Evolutionary conservation across 1,284 basidiomycete species (phyloP).

Genomic region (Inonotus hispidus): DNA sequence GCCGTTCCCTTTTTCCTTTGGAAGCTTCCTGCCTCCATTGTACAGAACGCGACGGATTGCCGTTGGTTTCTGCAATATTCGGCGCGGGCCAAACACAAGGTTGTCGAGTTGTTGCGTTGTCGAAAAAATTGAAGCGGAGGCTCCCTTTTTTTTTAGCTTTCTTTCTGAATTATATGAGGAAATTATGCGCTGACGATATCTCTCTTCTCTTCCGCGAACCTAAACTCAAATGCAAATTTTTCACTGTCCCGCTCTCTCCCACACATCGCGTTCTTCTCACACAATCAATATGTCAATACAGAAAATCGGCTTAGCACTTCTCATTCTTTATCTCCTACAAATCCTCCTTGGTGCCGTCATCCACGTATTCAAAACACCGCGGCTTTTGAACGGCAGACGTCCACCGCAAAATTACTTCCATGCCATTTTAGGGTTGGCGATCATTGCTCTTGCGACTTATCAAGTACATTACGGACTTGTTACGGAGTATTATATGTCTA

Average conservation of each 20-base stretch:
- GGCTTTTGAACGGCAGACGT: conserved; percentile 34
- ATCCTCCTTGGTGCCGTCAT: conserved; percentile 43
- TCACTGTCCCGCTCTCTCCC: too few relatives aligned
- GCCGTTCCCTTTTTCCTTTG: not conserved
- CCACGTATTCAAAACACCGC: conserved; percentile 45
- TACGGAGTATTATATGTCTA: conserved; percentile 37
- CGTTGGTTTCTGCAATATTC: not conserved
- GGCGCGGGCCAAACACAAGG: not conserved
- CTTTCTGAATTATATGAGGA: not conserved
- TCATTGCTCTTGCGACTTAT: conserved; percentile 41
- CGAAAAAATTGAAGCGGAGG: not conserved
- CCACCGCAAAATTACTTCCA: conserved; percentile 47
- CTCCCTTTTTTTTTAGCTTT: too few relatives aligned
- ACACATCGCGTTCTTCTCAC: too few relatives aligned
- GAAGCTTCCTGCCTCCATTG: not conserved
- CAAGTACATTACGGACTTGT: conserved; percentile 48
- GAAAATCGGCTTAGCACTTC: conserved; percentile 50
- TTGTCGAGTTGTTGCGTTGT: not conserved
- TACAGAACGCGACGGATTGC: not conserved
- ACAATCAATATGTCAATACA: too few relatives aligned
- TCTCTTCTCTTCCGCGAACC: not conserved
- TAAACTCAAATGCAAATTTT: not conserved
- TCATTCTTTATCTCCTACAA: conserved; percentile 53
- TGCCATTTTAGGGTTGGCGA: conserved; percentile 38
- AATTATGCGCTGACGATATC: not conserved